A percentile compares a stretch with the other conserved stretches of the same genome.
Evolutionary conservation across 192 early-diverging fungal species (phyloP).

Genomic region (Neocallimastix lanati): DNA sequence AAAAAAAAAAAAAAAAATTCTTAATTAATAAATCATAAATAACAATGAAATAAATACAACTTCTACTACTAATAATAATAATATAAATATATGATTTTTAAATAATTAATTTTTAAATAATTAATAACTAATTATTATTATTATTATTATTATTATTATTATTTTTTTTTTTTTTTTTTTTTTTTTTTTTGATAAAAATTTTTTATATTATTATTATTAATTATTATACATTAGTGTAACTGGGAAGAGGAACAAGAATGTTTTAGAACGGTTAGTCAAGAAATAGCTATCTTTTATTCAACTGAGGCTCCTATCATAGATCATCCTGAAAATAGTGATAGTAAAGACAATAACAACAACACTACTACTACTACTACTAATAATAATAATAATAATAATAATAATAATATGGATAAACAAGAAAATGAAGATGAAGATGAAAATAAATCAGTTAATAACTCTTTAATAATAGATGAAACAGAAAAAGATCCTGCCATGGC

Average conservation of each 20-base stretch:
- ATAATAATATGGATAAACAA: neutral
- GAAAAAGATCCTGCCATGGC: neutral
- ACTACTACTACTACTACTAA: neutral
- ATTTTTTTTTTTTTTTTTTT: too few species aligned
- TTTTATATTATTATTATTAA: neutral
- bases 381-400: neutral
- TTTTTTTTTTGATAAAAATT: too few species aligned
- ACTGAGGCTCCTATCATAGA: conserved; percentile 22
- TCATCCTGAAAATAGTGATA: conserved; percentile 6
- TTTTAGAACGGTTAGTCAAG: conserved; percentile 51
- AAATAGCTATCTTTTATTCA: conserved; percentile 45
- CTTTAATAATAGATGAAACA: neutral
- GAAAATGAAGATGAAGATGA: conserved; percentile 1
- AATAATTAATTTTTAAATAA: too few species aligned
- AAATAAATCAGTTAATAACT: neutral
- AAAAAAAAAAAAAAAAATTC: too few species aligned
- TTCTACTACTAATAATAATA: too few species aligned
- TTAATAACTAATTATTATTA: too few species aligned
- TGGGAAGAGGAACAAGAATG: conserved; percentile 75
- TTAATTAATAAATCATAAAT: too few species aligned
- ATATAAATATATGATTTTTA: too few species aligned
- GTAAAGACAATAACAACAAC: conserved; percentile 12
- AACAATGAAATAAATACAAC: too few species aligned
- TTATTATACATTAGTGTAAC: conserved; percentile 32
- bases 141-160: too few species aligned